phyloP scores from a whole-genome alignment of 169 alveolate genomes.

The Plasmodium fragile region DNA sequence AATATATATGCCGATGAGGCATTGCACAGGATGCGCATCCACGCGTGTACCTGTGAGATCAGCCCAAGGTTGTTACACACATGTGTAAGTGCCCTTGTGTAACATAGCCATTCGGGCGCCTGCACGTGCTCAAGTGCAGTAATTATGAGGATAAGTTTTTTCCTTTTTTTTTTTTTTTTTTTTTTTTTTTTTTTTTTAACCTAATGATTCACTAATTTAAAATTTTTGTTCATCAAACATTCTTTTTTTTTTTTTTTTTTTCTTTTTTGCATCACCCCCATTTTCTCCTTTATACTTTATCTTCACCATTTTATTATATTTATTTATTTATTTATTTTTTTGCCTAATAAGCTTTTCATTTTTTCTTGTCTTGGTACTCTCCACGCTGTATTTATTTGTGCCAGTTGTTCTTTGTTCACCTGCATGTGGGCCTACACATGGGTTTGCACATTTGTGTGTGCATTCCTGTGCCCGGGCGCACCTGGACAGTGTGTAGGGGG shows the following conservation, averaged over 20 bases:
- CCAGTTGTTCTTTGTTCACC: conserved; percentile 4
- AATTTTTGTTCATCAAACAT: neutral
- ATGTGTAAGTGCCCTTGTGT: conserved; percentile 3
- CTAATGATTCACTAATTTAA: conserved; percentile 52
- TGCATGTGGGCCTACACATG: neutral
- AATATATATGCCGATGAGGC: neutral
- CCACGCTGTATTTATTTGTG: conserved; percentile 17
- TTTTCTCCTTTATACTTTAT: neutral
- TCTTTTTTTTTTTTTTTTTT: conserved; percentile 9
- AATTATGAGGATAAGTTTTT: neutral
- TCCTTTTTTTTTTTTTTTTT: too few relatives aligned
- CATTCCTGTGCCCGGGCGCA: neutral
- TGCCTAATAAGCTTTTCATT: conserved; percentile 8
- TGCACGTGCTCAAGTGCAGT: neutral
- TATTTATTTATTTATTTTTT: conserved; percentile 5
- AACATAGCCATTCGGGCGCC: neutral
- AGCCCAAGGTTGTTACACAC: conserved; percentile 3
- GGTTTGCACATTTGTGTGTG: neutral
- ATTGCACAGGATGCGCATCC: neutral
- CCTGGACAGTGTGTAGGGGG: conserved; percentile 2
- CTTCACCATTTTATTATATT: neutral
- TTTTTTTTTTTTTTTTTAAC: neutral
- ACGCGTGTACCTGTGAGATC: neutral
- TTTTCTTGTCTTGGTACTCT: conserved; percentile 31
- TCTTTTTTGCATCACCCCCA: neutral